Evolutionary conservation across 2,329 filamentous ascomycete species (phyloP).

Genomic region (Aspergillus ibericus): DNA sequence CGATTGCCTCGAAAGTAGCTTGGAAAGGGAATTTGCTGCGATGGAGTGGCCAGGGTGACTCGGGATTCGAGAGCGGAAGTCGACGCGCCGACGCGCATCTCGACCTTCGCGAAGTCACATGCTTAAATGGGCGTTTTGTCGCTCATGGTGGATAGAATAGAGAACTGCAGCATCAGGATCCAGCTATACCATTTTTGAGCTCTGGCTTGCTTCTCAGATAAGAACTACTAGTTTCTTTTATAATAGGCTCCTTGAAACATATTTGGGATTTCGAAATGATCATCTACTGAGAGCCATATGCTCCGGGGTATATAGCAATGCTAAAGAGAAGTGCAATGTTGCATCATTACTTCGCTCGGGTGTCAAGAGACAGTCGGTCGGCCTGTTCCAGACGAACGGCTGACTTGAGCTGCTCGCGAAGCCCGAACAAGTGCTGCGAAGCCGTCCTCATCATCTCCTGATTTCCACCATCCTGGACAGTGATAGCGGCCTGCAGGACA

Average conservation of each 20-base stretch:
- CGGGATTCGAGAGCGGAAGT: conserved; percentile 2
- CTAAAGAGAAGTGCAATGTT: conserved; percentile 12
- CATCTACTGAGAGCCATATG: conserved; percentile 15
- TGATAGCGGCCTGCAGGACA: conserved; percentile 58
- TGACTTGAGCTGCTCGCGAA: conserved; percentile 56
- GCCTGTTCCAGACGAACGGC: conserved; percentile 58
- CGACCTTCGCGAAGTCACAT: conserved; percentile 42
- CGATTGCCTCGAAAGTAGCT: background rate
- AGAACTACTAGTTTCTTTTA: background rate
- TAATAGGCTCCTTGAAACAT: background rate
- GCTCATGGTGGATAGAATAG: background rate
- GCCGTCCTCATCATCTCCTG: conserved; percentile 56
- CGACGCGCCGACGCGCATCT: conserved; percentile 29
- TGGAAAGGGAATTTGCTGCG: conserved; percentile 8
- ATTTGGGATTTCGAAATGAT: background rate
- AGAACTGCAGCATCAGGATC: conserved; percentile 3
- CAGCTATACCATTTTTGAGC: background rate
- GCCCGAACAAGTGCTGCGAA: conserved; percentile 54
- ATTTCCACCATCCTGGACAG: conserved; percentile 57
- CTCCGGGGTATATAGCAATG: conserved; percentile 22
- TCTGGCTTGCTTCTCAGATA: background rate
- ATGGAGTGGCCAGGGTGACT: conserved; percentile 3
- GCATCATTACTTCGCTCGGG: conserved; percentile 53
- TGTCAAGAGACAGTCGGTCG: conserved; percentile 61
- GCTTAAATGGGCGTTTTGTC: conserved; percentile 15